Conservation (phyloP, 331 rosid genomes). For the Spiraea crenata region DNA sequence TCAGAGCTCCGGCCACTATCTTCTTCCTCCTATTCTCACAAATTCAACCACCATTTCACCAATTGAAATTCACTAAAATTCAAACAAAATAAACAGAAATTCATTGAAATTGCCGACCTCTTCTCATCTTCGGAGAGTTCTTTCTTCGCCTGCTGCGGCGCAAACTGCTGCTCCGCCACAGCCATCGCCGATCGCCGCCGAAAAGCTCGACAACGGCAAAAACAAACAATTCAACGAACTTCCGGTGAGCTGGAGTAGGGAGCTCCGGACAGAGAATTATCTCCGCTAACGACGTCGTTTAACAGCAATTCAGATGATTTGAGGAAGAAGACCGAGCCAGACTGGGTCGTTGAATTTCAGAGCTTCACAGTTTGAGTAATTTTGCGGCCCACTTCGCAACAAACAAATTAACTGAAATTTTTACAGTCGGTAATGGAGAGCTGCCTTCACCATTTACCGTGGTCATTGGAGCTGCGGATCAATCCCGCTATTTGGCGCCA, state of each 20-base stretch:
- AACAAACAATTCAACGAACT: background rate
- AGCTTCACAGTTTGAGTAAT: constrained; percentile 5
- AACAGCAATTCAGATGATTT: background rate
- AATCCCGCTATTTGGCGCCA: background rate
- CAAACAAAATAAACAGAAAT: background rate
- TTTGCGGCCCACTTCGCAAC: background rate
- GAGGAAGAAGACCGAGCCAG: background rate
- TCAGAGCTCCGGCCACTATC: constrained; percentile 79
- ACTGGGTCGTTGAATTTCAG: constrained; percentile 17
- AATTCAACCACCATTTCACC: constrained; percentile 1
- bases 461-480: background rate
- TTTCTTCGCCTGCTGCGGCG: constrained; percentile 53
- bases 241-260: background rate
- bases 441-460: background rate
- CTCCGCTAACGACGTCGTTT: background rate
- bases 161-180: constrained; percentile 32
- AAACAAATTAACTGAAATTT: background rate
- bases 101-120: constrained; percentile 38
- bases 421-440: background rate
- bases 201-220: background rate
- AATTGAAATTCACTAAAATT: background rate
- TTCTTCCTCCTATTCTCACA: constrained; percentile 61
- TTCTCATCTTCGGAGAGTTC: constrained; percentile 74
- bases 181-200: constrained; percentile 43
- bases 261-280: background rate